phyloP scores from a whole-genome alignment of 2,329 filamentous ascomycete species.

The Phialemoniopsis sp. region DNA sequence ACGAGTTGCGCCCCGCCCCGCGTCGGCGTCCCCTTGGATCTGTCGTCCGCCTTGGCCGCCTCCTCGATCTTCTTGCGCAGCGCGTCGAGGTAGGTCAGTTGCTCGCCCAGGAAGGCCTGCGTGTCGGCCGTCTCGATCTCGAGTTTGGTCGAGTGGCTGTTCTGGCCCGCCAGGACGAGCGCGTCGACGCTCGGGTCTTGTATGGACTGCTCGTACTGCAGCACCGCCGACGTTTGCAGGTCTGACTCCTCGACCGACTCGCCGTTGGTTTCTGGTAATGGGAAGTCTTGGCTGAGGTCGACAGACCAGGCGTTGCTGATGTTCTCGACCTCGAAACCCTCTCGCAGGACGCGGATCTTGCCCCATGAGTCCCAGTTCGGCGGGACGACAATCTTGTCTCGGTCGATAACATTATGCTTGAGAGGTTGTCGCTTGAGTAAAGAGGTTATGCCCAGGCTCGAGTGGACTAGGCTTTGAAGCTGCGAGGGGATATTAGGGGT shows the following conservation, averaged over 20 bases:
- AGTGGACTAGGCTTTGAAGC: slow-evolving; percentile 76
- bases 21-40: slow-evolving; percentile 42
- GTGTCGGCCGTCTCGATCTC: slow-evolving; percentile 69
- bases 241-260: slow-evolving; percentile 13
- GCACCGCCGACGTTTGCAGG: slow-evolving; percentile 59
- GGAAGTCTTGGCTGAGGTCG: slow-evolving; percentile 63
- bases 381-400: slow-evolving; percentile 90
- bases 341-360: slow-evolving; percentile 88
- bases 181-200: slow-evolving; percentile 67
- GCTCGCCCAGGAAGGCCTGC: slow-evolving; percentile 71
- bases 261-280: slow-evolving; percentile 21
- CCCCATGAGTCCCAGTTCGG: slow-evolving; percentile 99
- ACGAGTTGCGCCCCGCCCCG: too few relatives aligned
- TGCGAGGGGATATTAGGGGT: slow-evolving; percentile 72
- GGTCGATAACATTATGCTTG: slow-evolving; percentile 87
- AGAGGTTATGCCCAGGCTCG: slow-evolving; percentile 80
- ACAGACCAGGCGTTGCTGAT: slow-evolving; percentile 82
- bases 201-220: slow-evolving; percentile 75
- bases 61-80: slow-evolving; percentile 55
- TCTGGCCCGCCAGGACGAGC: slow-evolving; percentile 47
- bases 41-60: slow-evolving; percentile 22
- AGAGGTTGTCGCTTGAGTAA: slow-evolving; percentile 73
- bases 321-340: slow-evolving; percentile 87
- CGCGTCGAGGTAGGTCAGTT: slow-evolving; percentile 71
- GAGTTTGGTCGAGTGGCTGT: slow-evolving; percentile 37